Percentiles rank a stretch among this genome's conserved stretches.
Conservation (phyloP, 202 grass and related monocot species). For the Eragrostis tef region DNA sequence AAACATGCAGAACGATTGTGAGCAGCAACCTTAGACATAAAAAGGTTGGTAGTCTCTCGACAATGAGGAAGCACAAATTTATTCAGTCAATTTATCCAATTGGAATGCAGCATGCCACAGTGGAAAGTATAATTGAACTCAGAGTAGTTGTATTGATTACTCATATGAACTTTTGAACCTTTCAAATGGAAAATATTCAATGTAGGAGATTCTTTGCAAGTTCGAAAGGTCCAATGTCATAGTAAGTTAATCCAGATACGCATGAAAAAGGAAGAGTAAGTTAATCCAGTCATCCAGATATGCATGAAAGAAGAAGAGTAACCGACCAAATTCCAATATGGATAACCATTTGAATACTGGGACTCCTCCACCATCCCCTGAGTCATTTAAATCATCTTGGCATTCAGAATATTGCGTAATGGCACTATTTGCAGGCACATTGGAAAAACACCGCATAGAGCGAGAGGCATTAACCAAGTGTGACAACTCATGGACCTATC, state of each 20-base stretch:
- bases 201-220: slow-evolving; percentile 12
- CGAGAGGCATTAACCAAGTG: slow-evolving; percentile 72
- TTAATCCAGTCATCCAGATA: background rate
- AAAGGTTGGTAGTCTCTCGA: background rate
- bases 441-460: slow-evolving; percentile 71
- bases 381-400: slow-evolving; percentile 69
- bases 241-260: slow-evolving; percentile 21
- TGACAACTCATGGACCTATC: slow-evolving; percentile 58
- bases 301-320: slow-evolving; percentile 9
- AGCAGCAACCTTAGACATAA: background rate
- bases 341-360: slow-evolving; percentile 70
- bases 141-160: slow-evolving; percentile 4
- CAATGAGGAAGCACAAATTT: slow-evolving; percentile 30
- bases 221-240: slow-evolving; percentile 5
- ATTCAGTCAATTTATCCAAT: slow-evolving; percentile 25
- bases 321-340: slow-evolving; percentile 70
- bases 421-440: slow-evolving; percentile 49
- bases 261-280: no score
- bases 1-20: background rate
- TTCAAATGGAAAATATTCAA: slow-evolving; percentile 1
- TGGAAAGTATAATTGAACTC: slow-evolving; percentile 6
- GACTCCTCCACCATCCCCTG: slow-evolving; percentile 77
- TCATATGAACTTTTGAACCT: slow-evolving; percentile 26
- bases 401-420: slow-evolving; percentile 59
- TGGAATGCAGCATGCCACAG: background rate